A percentile compares a stretch with the other conserved stretches of the same genome.
These are phyloP conservation scores for Saccharomyces cerevisiae DNA, from an alignment of 805 yeast genomes.

Conservation along the genomic window DNA sequence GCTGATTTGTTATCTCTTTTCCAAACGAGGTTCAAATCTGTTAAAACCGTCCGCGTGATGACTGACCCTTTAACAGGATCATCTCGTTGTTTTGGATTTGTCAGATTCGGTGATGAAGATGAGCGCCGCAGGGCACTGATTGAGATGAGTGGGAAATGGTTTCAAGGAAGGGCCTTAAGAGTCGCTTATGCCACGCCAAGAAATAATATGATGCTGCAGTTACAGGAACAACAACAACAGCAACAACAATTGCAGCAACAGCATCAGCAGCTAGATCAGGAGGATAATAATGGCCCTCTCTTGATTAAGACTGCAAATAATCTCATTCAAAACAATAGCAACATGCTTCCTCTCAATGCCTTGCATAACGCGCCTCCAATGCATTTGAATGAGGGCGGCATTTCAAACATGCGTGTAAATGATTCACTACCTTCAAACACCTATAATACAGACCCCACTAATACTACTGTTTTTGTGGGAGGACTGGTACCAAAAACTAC, in stretches of 20 bases:
- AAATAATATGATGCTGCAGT: constrained; percentile 29
- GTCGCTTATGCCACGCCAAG: constrained; percentile 78
- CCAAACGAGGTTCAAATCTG: constrained; percentile 56
- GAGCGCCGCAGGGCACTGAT: constrained; percentile 60
- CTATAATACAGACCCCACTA: constrained; percentile 41
- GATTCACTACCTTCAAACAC: constrained; percentile 16
- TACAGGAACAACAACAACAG: constrained; percentile 7
- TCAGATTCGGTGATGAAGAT: constrained; percentile 60
- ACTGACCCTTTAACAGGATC: constrained; percentile 75
- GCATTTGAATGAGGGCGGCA: not conserved
- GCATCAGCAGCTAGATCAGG: constrained; percentile 2
- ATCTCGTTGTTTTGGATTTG: constrained; percentile 75
- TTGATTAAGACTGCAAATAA: constrained; percentile 12
- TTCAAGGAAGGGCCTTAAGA: constrained; percentile 67
- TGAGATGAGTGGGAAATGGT: constrained; percentile 75
- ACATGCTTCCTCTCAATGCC: not conserved
- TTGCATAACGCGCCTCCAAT: not conserved
- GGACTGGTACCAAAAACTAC: constrained; percentile 56
- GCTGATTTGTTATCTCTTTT: constrained; percentile 68
- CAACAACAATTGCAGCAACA: constrained; percentile 6
- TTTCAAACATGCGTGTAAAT: constrained; percentile 1
- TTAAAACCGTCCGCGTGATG: constrained; percentile 77
- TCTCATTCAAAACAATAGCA: constrained; percentile 2
- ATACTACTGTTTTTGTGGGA: constrained; percentile 73
- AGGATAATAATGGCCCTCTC: constrained; percentile 5